A percentile compares a stretch with the other conserved stretches of the same genome.
Evolutionary conservation across 192 early-diverging fungal genomes (phyloP).

Genomic region (Coemansia sp.): DNA sequence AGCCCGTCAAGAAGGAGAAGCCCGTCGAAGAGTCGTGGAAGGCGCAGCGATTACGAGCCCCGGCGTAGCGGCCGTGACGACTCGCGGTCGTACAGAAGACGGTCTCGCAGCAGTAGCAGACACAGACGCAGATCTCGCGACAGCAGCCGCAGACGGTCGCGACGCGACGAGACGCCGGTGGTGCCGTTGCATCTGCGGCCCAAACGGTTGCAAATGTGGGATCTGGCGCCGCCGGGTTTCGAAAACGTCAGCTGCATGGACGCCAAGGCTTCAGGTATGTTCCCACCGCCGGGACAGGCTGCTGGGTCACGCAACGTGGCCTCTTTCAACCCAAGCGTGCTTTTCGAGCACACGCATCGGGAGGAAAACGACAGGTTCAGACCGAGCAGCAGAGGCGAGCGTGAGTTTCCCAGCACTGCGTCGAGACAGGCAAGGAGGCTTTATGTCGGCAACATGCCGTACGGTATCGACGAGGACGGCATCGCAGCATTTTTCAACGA

Average conservation of each 20-base stretch:
- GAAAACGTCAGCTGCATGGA: slow-evolving; percentile 83
- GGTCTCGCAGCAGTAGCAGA: slow-evolving; percentile 48
- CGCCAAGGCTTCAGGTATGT: slow-evolving; percentile 82
- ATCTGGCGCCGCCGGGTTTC: slow-evolving; percentile 85
- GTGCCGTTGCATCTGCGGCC: slow-evolving; percentile 78
- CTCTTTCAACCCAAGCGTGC: slow-evolving; percentile 45
- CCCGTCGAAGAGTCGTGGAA: slow-evolving; percentile 40
- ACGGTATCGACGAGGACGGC: slow-evolving; percentile 67
- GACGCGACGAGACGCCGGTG: slow-evolving; percentile 24
- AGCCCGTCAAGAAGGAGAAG: slow-evolving; percentile 35
- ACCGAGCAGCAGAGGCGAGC: slow-evolving; percentile 48
- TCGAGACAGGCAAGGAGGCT: slow-evolving; percentile 80
- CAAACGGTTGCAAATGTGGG: slow-evolving; percentile 89
- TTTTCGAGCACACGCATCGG: slow-evolving; percentile 56
- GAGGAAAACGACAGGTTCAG: slow-evolving; percentile 51
- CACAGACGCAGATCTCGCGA: slow-evolving; percentile 43
- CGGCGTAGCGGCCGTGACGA: slow-evolving; percentile 29
- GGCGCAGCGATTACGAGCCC: slow-evolving; percentile 56
- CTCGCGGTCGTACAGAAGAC: slow-evolving; percentile 49
- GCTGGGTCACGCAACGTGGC: slow-evolving; percentile 47
- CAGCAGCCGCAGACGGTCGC: slow-evolving; percentile 40
- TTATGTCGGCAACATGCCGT: slow-evolving; percentile 91
- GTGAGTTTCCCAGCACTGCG: slow-evolving; percentile 51
- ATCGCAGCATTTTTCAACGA: slow-evolving; percentile 86
- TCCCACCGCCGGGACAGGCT: slow-evolving; percentile 34